Percentiles rank a stretch among this genome's conserved stretches.
Evolutionary conservation across 768 basidiomycete genomes (phyloP).

Genomic region (Collybia mongolica): DNA sequence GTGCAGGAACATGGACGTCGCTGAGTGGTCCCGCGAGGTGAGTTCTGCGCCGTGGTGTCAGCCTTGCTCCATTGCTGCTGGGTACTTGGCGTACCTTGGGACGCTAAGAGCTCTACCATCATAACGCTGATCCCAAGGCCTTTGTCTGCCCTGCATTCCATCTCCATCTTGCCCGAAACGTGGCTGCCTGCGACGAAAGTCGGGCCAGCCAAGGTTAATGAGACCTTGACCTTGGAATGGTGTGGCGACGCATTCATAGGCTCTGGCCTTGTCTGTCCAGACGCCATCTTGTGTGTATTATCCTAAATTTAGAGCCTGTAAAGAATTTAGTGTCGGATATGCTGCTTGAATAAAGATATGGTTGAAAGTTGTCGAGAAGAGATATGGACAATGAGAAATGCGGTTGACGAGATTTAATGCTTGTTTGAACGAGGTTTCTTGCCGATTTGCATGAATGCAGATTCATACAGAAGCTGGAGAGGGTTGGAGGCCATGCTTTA

Average conservation of each 20-base stretch:
- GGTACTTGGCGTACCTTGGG: constrained; percentile 53
- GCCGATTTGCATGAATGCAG: too few species aligned
- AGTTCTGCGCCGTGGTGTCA: constrained; percentile 49
- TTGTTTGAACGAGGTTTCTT: too few species aligned
- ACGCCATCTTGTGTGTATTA: constrained; percentile 3
- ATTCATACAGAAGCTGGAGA: too few species aligned
- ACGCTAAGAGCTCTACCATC: constrained; percentile 74
- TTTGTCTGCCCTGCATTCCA: constrained; percentile 75
- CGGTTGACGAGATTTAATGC: too few species aligned
- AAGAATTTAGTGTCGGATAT: too few species aligned
- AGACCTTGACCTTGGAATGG: constrained; percentile 77
- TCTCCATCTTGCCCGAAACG: constrained; percentile 74
- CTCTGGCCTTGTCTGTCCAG: constrained; percentile 32
- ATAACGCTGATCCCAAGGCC: constrained; percentile 73
- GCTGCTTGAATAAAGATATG: too few species aligned
- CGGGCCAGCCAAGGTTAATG: constrained; percentile 55
- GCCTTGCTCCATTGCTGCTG: not conserved
- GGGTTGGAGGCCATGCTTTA: too few species aligned
- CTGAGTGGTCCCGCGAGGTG: constrained; percentile 75
- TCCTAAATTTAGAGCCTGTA: too few species aligned
- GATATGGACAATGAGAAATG: too few species aligned
- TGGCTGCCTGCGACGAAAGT: constrained; percentile 65
- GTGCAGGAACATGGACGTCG: constrained; percentile 75
- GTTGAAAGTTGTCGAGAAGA: too few species aligned
- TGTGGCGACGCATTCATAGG: constrained; percentile 83